These are phyloP conservation scores for Symmetrospora coprosmae DNA, from an alignment of 768 basidiomycete genomes.

Conservation along the genomic window DNA sequence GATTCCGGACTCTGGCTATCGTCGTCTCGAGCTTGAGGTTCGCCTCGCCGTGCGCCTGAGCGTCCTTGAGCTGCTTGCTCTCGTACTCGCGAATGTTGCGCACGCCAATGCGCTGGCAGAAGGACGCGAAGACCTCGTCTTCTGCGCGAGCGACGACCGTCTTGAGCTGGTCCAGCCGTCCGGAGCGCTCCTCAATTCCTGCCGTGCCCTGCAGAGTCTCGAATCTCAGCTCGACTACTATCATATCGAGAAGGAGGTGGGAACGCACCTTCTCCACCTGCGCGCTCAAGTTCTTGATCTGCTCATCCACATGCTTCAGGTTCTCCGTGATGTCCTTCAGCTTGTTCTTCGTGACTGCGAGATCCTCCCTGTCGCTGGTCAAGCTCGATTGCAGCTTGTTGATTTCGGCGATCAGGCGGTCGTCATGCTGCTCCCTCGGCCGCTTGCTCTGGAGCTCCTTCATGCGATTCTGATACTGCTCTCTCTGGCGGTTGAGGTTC, in stretches of 20 bases:
- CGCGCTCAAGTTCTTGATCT: background rate
- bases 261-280: constrained; percentile 44
- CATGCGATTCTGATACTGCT: constrained; percentile 57
- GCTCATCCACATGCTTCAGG: background rate
- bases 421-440: constrained; percentile 44
- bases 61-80: constrained; percentile 72
- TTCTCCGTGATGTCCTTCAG: background rate
- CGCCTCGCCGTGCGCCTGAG: constrained; percentile 74
- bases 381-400: constrained; percentile 64
- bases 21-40: constrained; percentile 69
- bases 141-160: constrained; percentile 59
- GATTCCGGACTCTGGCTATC: constrained; percentile 68
- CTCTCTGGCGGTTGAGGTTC: constrained; percentile 52
- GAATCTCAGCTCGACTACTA: constrained; percentile 30
- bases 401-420: constrained; percentile 52
- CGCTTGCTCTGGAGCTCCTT: constrained; percentile 71
- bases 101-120: constrained; percentile 68
- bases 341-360: constrained; percentile 39
- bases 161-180: background rate
- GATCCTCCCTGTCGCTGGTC: constrained; percentile 62
- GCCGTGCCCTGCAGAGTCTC: background rate
- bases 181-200: background rate
- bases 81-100: constrained; percentile 81
- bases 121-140: constrained; percentile 57
- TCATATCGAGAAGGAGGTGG: constrained; percentile 61